Evolutionary conservation across 805 yeast genomes (phyloP), one percentile per base, ranked within the genome.

Genomic region (Monosporozyma yasuniensis): DNA sequence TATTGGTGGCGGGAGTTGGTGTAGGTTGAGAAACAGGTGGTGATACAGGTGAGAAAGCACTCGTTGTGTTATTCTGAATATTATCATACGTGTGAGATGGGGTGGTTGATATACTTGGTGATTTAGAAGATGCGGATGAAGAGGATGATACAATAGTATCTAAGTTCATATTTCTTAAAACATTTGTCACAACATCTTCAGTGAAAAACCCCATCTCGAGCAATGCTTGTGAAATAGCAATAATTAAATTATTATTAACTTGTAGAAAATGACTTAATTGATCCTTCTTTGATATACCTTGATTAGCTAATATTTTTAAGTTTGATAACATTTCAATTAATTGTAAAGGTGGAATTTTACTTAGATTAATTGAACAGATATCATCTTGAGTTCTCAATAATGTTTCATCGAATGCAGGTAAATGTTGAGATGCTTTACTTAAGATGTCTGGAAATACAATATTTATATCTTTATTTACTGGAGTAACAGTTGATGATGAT

Each of bases 131-230:
- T 52, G 21, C 35, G 47, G 27, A 39, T 47, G 37, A 25, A 48
- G 35, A 32, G 3, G 27, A 8, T 41, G 43, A 4, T 5, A 30
- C 16, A 14, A 41, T 16, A 14, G 12, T 55, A 44, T 49, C 50
- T 25, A 23, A 14, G 44, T 28, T 37, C 27, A 35, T 25, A 9
- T 53, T 52, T 48, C 57, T 63, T 60, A 59, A 56, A 4, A 86
- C 78, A 52, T 80, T 78, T 34, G 74, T 73, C n/a, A 84, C 79
- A n/a, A 82, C 84, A 43, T 78, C 80, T 37, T 75, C 72, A 61
- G 84, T 86, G 21, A 85, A 78, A 42, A 85, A 73, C 0, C 93
- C 95, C 90, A 85, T 84, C 45, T 84, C 71, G 18, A 85, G 67
- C 53, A 85, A 69, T 2, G 89, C 85, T 61, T 85, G 93, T 0